Conservation (phyloP, 1,284 basidiomycete species). For the Meira miltonrushii region DNA sequence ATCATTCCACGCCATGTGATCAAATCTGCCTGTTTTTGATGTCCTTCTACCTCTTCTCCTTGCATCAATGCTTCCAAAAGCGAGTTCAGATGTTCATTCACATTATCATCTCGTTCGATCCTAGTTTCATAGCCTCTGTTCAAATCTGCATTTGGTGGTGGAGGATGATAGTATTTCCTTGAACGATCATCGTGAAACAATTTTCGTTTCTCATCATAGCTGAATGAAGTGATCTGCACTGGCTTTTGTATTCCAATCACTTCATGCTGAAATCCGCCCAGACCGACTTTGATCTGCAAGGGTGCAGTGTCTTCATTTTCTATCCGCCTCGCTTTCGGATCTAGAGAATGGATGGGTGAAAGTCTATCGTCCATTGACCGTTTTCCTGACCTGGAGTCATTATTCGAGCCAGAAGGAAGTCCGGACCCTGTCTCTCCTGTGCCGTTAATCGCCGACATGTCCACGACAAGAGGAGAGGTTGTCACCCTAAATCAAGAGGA, state of each 20-base stretch:
- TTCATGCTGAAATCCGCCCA: too few relatives aligned
- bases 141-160: constrained; percentile 41
- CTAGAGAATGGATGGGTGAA: too few relatives aligned
- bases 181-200: constrained; percentile 32
- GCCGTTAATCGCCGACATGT: too few relatives aligned
- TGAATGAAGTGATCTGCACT: constrained; percentile 18
- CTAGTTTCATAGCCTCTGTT: constrained; percentile 59
- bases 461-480: too few relatives aligned
- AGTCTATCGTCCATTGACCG: too few relatives aligned
- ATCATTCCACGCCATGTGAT: constrained; percentile 84
- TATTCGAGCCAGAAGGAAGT: too few relatives aligned
- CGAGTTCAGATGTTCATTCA: constrained; percentile 36
- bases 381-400: too few relatives aligned
- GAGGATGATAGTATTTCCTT: constrained; percentile 25
- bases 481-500: too few relatives aligned
- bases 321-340: too few relatives aligned
- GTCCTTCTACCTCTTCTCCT: constrained; percentile 19
- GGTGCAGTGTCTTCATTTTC: too few relatives aligned
- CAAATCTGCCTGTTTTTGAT: constrained; percentile 55
- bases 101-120: constrained; percentile 64
- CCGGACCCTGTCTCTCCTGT: too few relatives aligned
- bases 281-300: too few relatives aligned
- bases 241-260: neutral
- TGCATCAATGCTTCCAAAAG: constrained; percentile 18
- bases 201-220: constrained; percentile 26